A percentile compares a stretch with the other conserved stretches of the same genome.
These are phyloP conservation scores for Phalaenopsis equestris DNA, from an alignment of 106 monocot genomes.

Conservation along the genomic window DNA sequence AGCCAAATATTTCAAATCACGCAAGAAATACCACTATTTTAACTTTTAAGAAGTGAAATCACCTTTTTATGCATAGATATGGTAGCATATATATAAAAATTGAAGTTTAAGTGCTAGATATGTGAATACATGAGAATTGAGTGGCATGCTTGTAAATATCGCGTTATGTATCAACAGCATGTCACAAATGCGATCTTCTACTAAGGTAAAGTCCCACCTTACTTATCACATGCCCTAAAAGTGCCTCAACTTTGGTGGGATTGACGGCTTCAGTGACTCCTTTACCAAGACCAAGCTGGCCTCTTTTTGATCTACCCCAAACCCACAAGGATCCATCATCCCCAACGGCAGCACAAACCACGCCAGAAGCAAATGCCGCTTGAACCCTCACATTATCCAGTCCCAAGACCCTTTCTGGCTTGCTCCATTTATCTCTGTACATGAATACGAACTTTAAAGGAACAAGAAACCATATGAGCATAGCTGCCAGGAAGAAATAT, in stretches of 20 bases:
- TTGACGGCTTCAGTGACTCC: slow-evolving; percentile 42
- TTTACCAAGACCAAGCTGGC: slow-evolving; percentile 81
- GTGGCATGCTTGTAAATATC: too few species aligned
- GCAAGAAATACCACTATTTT: too few species aligned
- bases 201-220: slow-evolving; percentile 35
- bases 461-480: neutral
- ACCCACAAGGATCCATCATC: slow-evolving; percentile 88
- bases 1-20: too few species aligned
- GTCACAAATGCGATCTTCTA: neutral
- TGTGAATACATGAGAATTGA: too few species aligned
- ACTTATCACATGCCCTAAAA: slow-evolving; percentile 42
- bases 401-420: slow-evolving; percentile 55
- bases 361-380: slow-evolving; percentile 79
- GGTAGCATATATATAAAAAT: too few species aligned
- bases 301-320: slow-evolving; percentile 89
- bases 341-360: slow-evolving; percentile 68
- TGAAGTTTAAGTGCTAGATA: too few species aligned
- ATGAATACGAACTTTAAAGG: neutral
- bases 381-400: slow-evolving; percentile 40
- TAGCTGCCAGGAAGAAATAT: too few species aligned
- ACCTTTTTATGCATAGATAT: too few species aligned
- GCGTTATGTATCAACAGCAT: neutral
- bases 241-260: slow-evolving; percentile 63
- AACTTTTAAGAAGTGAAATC: too few species aligned
- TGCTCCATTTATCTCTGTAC: slow-evolving; percentile 54